Evolutionary conservation across 805 yeast species (phyloP), one percentile per base, ranked within the genome.

Genomic region (Wickerhamomyces pijperi): DNA sequence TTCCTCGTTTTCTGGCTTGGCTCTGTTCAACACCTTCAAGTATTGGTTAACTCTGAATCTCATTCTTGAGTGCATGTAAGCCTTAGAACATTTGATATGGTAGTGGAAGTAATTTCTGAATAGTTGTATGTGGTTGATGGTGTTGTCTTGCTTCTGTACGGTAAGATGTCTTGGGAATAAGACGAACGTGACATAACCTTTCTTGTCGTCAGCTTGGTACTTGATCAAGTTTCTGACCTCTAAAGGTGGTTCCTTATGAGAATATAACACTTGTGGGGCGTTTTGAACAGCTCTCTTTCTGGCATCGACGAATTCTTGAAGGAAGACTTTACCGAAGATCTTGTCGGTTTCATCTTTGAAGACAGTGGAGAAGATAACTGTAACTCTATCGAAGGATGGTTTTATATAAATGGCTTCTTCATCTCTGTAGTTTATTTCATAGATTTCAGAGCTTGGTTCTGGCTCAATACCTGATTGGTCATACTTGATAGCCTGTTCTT

Each of bases 31-130:
- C 25, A 92, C 90, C 70, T 92, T 92, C 57, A 88, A 74, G 67
- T 88, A 92, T 53, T 94, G 92, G 50, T 82, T 79, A 19, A 92
- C 97, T 54, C 98, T 76, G 63, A 70, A 85, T 62, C 99, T 78
- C 99, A 92, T 92, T 70, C 99, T 80, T 38, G 95, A 86, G 63
- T 92, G 99, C 80, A 92, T 78, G 64, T 84, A 92, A 28, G 98
- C 97, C 70, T 92, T 92, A 44, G 96, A 87, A 61, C 97, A 90
- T 65, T 92, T 92, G 67, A 92, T 92, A 59, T 92, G 99, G 63
- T 90, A 92, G 61, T 92, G 99, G 81, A 92, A 92, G 65, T 90
- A 92, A 56, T 88, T 94, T 63, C 99, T 74, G 66, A 92, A 92
- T 42, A 85, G 68, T 55, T 86, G 87, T 54, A 92, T 82, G 60